Percentiles rank a stretch among this genome's conserved stretches.
These are phyloP conservation scores for Primulina eburnea DNA, from an alignment of 257 asterid species.

Conservation along the genomic window DNA sequence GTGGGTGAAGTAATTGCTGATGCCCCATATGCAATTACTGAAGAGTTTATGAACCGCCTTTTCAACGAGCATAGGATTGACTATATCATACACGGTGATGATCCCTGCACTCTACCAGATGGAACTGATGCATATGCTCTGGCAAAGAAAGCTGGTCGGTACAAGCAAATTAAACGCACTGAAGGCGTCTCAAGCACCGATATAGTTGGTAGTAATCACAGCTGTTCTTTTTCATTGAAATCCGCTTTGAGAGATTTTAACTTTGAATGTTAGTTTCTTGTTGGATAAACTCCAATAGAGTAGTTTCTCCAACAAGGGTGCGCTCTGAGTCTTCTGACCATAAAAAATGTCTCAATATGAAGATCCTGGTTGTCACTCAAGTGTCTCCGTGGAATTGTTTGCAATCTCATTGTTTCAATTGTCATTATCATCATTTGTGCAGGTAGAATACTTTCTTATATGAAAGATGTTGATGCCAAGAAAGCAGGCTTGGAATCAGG, in stretches of 20 bases:
- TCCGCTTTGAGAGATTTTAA: constrained; percentile 8
- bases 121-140: constrained; percentile 97
- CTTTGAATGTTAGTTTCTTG: constrained; percentile 14
- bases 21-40: constrained; percentile 89
- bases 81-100: constrained; percentile 92
- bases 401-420: constrained; percentile 9
- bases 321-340: background rate
- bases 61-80: constrained; percentile 85
- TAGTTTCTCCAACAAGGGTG: background rate
- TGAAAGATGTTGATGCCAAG: constrained; percentile 38
- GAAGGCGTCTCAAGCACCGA: constrained; percentile 99
- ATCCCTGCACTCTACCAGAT: constrained; percentile 92
- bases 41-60: constrained; percentile 79
- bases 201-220: constrained; percentile 80
- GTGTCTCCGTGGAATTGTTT: constrained; percentile 2
- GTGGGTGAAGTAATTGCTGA: constrained; percentile 92
- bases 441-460: constrained; percentile 83
- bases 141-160: constrained; percentile 91
- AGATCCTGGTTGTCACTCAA: background rate
- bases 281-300: constrained; percentile 6
- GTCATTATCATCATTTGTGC: constrained; percentile 16
- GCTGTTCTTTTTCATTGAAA: constrained; percentile 20
- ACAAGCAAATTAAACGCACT: constrained; percentile 95
- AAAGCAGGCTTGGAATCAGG: constrained; percentile 33
- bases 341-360: background rate